phyloP scores from a whole-genome alignment of 2,329 filamentous ascomycete genomes.

The Dactylellina leptospora region DNA sequence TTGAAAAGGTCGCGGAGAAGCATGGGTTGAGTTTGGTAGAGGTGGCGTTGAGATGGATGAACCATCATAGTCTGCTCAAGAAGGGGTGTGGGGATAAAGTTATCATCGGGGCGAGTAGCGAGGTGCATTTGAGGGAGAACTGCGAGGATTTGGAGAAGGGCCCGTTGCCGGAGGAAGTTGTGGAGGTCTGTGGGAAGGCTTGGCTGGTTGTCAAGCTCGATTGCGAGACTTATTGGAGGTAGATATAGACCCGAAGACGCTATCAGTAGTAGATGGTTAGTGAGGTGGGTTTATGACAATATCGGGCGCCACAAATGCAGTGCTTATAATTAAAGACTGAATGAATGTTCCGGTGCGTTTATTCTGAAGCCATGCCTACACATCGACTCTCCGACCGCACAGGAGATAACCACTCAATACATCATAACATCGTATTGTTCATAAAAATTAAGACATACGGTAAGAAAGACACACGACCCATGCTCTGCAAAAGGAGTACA shows the following conservation, averaged over 20 bases:
- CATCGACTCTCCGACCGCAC: too few species aligned
- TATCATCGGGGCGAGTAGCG: slow-evolving; percentile 69
- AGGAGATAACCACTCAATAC: too few species aligned
- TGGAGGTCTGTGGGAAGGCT: slow-evolving; percentile 77
- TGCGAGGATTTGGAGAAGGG: slow-evolving; percentile 71
- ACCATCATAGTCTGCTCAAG: slow-evolving; percentile 73
- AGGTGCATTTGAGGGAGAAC: slow-evolving; percentile 69
- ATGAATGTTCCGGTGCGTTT: too few species aligned
- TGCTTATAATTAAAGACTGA: too few species aligned
- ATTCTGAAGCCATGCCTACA: too few species aligned
- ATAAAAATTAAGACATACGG: too few species aligned
- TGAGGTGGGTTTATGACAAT: too few species aligned
- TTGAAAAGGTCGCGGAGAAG: slow-evolving; percentile 74
- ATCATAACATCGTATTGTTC: too few species aligned
- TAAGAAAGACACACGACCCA: slow-evolving; percentile 42
- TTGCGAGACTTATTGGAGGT: slow-evolving; percentile 49
- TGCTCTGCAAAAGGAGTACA: slow-evolving; percentile 21
- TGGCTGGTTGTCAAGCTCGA: slow-evolving; percentile 73
- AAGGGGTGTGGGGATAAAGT: slow-evolving; percentile 65
- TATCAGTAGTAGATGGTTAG: too few species aligned
- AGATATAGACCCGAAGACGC: background rate
- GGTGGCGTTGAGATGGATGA: slow-evolving; percentile 75
- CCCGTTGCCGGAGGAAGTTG: slow-evolving; percentile 78
- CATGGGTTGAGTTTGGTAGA: slow-evolving; percentile 76
- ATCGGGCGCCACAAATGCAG: too few species aligned